Evolutionary conservation across 2,329 filamentous ascomycete species (phyloP).

Genomic region (Fusarium odoratissimum): DNA sequence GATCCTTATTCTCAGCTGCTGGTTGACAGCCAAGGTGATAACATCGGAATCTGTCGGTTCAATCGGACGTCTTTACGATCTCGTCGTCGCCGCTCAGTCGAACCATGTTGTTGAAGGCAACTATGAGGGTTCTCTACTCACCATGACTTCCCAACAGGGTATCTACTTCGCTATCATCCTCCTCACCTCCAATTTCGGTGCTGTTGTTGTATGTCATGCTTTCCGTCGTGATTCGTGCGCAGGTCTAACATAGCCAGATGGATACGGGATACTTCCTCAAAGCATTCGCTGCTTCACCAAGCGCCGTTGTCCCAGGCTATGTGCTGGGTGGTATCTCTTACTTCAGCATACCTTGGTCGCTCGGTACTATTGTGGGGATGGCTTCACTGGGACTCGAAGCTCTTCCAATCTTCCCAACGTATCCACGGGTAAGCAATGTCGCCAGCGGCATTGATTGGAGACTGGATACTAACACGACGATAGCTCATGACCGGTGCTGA

Average conservation of each 20-base stretch:
- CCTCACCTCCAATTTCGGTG: rapidly evolving
- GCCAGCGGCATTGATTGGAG: too few species aligned
- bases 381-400: neutral
- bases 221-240: too few species aligned
- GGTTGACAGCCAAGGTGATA: neutral
- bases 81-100: neutral
- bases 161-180: neutral
- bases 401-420: neutral
- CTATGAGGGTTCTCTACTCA: rapidly evolving
- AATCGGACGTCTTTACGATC: neutral
- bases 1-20: neutral
- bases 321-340: neutral
- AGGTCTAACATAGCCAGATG: neutral
- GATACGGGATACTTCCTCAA: neutral
- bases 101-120: neutral
- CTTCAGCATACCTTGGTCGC: neutral
- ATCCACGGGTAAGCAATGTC: too few species aligned
- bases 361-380: neutral
- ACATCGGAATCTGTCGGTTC: neutral
- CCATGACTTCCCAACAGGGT: neutral
- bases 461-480: too few species aligned
- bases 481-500: neutral
- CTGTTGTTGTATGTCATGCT: neutral
- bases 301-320: neutral
- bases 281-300: neutral